phyloP scores from a whole-genome alignment of 495 filamentous ascomycete genomes.

The Penicillium bovifimosum region DNA sequence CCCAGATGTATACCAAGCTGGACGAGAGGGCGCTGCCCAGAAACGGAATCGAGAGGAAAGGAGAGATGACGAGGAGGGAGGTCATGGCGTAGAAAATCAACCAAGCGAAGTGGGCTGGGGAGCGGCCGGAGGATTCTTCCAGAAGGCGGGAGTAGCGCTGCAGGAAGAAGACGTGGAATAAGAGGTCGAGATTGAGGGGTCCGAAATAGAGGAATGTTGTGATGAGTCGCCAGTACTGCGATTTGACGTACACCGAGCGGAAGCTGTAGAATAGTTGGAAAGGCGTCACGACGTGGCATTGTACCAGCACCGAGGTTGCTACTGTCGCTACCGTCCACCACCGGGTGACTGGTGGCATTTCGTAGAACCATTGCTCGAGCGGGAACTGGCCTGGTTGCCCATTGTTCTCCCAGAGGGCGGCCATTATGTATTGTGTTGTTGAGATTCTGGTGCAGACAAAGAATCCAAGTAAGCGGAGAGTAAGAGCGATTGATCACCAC shows the following conservation, averaged over 20 bases:
- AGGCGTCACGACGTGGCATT: constrained; percentile 83
- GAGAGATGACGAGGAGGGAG: constrained; percentile 73
- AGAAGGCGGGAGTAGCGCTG: constrained; percentile 93
- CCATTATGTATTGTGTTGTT: constrained; percentile 24
- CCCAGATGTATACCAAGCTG: constrained; percentile 97
- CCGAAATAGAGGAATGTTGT: constrained; percentile 98
- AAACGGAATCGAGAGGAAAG: constrained; percentile 79
- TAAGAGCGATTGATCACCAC: background rate
- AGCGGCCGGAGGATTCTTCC: constrained; percentile 86
- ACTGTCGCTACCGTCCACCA: constrained; percentile 96
- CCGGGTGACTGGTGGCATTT: constrained; percentile 92
- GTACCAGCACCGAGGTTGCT: constrained; percentile 80
- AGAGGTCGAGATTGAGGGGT: constrained; percentile 84
- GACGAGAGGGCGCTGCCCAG: constrained; percentile 85
- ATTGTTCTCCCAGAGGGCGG: constrained; percentile 44
- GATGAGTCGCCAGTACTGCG: constrained; percentile 93
- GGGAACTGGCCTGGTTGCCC: constrained; percentile 66
- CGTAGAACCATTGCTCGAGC: constrained; percentile 94
- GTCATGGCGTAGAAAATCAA: constrained; percentile 77
- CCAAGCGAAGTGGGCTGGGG: constrained; percentile 92
- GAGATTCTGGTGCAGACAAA: background rate
- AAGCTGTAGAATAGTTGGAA: constrained; percentile 98
- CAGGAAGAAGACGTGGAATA: constrained; percentile 99
- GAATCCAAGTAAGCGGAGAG: background rate
- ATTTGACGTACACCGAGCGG: constrained; percentile 81